Evolutionary conservation across 2,329 filamentous ascomycete species (phyloP).

Genomic region (Cytospora piceae): DNA sequence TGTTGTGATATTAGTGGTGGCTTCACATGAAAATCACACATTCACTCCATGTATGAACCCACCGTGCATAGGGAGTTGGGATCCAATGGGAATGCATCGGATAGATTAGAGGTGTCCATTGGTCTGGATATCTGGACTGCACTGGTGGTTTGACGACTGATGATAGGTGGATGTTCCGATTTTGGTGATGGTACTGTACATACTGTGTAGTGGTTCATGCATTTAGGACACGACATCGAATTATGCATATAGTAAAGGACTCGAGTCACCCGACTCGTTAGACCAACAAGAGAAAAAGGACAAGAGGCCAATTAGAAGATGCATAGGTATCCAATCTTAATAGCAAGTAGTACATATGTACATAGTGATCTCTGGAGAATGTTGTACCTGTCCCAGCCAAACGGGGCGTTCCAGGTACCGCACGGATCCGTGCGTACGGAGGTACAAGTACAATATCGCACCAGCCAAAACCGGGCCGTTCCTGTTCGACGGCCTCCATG

Average conservation of each 20-base stretch:
- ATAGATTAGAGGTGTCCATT: not conserved
- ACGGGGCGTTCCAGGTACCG: constrained; percentile 11
- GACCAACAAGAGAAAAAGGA: no score
- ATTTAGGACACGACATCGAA: not conserved
- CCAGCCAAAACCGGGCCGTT: constrained; percentile 20
- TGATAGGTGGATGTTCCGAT: not conserved
- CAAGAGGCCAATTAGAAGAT: no score
- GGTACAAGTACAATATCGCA: not conserved
- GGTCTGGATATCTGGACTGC: not conserved
- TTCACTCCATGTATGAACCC: not conserved
- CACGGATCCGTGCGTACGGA: not conserved
- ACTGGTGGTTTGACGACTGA: not conserved
- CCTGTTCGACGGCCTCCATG: constrained; percentile 18
- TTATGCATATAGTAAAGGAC: not conserved
- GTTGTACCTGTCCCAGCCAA: constrained; percentile 4
- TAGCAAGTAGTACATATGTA: not conserved
- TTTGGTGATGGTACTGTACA: not conserved
- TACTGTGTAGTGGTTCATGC: not conserved
- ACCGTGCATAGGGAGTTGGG: not conserved
- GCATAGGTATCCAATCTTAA: not conserved
- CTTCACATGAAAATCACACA: not conserved
- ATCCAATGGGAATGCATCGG: not conserved
- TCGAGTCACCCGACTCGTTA: no score
- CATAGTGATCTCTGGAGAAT: not conserved
- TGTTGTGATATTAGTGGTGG: not conserved